Evolutionary conservation across 2,329 filamentous ascomycete genomes (phyloP).

Genomic region (Helicocarpus griseus): DNA sequence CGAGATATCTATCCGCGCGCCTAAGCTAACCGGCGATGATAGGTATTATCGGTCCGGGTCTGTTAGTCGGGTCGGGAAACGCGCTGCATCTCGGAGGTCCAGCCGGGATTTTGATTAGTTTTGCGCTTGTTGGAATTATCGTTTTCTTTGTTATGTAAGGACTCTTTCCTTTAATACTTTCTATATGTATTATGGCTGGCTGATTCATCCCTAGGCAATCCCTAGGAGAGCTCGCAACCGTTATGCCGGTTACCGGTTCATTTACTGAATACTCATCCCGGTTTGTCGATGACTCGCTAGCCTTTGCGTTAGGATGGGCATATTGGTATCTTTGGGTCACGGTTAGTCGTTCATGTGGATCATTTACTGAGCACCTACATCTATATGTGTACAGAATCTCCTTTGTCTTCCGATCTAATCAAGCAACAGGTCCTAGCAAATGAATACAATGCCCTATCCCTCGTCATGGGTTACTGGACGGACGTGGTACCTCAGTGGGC

Average conservation of each 20-base stretch:
- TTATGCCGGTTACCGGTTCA: conserved; percentile 61
- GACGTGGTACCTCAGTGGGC: conserved; percentile 35
- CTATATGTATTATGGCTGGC: not conserved
- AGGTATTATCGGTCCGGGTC: conserved; percentile 56
- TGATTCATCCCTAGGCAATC: conserved; percentile 52
- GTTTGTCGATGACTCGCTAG: conserved; percentile 61
- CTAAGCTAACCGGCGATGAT: conserved; percentile 23
- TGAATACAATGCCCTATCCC: conserved; percentile 38
- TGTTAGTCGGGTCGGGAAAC: conserved; percentile 62
- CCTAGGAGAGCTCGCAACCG: conserved; percentile 62
- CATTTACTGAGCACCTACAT: not conserved
- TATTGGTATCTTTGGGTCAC: conserved; percentile 48
- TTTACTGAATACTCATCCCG: conserved; percentile 62
- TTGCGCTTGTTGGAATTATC: conserved; percentile 60
- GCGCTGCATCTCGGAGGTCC: conserved; percentile 61
- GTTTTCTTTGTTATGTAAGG: conserved; percentile 40
- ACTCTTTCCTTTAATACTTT: not conserved
- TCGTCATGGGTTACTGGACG: conserved; percentile 38
- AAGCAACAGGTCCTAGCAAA: conserved; percentile 25
- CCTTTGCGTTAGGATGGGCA: conserved; percentile 60
- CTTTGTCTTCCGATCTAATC: not conserved
- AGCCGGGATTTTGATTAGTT: conserved; percentile 63
- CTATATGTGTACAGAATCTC: not conserved
- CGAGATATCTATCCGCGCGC: too few species aligned
- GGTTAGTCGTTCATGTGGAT: conserved; percentile 10